Evolutionary conservation across 192 early-diverging fungal species (phyloP).

Genomic region (Lunasporangiospora selenospora): DNA sequence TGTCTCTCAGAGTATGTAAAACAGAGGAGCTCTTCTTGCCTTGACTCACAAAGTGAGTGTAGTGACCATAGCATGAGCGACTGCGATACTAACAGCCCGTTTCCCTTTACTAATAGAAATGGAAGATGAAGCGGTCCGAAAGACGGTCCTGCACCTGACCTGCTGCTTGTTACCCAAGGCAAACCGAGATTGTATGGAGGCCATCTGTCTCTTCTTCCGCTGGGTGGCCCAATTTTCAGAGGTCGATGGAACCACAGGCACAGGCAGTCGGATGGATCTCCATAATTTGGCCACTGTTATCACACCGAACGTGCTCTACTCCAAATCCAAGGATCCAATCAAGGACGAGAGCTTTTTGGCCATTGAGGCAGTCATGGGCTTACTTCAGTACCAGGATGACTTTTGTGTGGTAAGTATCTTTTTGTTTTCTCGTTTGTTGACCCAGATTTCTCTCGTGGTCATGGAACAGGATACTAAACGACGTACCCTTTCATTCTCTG

Average conservation of each 20-base stretch:
- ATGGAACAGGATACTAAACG: no score
- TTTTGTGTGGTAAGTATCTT: conserved; percentile 64
- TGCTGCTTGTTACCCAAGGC: conserved; percentile 85
- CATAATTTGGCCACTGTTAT: conserved; percentile 94
- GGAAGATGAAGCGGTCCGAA: conserved; percentile 56
- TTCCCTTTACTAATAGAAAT: conserved; percentile 49
- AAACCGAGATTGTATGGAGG: conserved; percentile 92
- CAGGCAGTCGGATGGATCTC: conserved; percentile 92
- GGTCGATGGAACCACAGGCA: conserved; percentile 70
- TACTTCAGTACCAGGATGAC: conserved; percentile 67
- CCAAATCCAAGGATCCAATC: conserved; percentile 81
- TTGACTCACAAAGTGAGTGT: no score
- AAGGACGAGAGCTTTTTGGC: conserved; percentile 77
- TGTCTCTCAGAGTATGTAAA: conserved; percentile 67
- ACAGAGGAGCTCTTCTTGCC: no score
- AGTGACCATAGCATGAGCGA: no score
- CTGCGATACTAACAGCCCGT: neutral
- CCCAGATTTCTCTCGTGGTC: no score
- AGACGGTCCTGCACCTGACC: conserved; percentile 79
- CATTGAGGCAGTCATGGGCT: conserved; percentile 68
- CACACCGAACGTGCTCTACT: conserved; percentile 91
- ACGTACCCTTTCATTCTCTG: no score
- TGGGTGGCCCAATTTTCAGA: conserved; percentile 81
- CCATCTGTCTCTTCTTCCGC: conserved; percentile 85
- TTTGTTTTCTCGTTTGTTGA: neutral